These are phyloP conservation scores for Aspergillus transmontanensis DNA, from an alignment of 2,329 filamentous ascomycete genomes.

Conservation along the genomic window DNA sequence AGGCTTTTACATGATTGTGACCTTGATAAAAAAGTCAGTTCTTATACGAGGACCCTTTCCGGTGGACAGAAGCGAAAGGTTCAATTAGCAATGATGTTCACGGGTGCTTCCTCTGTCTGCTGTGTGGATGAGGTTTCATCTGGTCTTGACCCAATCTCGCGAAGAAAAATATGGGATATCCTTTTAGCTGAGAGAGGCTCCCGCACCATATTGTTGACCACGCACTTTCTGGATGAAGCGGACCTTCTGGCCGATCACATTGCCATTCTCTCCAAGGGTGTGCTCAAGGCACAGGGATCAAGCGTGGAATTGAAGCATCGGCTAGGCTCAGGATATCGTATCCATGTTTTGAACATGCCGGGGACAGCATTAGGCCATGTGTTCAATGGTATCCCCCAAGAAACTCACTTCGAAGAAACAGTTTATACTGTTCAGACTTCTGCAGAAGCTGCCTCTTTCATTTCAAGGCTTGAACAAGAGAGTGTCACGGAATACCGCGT, in stretches of 20 bases:
- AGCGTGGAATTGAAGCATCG: constrained; percentile 83
- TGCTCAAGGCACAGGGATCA: constrained; percentile 77
- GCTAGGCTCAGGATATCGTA: constrained; percentile 80
- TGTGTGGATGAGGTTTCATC: constrained; percentile 91
- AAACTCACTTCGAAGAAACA: constrained; percentile 68
- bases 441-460: constrained; percentile 68
- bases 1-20: constrained; percentile 72
- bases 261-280: constrained; percentile 81
- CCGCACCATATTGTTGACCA: constrained; percentile 83
- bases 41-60: constrained; percentile 75
- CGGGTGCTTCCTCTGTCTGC: constrained; percentile 82
- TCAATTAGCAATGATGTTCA: constrained; percentile 93
- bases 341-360: constrained; percentile 68
- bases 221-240: constrained; percentile 91
- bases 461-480: constrained; percentile 66
- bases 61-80: constrained; percentile 92
- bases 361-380: constrained; percentile 47
- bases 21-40: constrained; percentile 71
- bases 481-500: constrained; percentile 79
- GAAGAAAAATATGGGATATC: constrained; percentile 93
- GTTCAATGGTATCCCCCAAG: constrained; percentile 60
- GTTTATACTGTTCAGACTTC: constrained; percentile 74
- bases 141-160: constrained; percentile 81
- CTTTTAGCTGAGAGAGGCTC: constrained; percentile 79
- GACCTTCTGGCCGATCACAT: constrained; percentile 89